Evolutionary conservation across 768 basidiomycete species (phyloP).

Genomic region (Tylopilus felleus): DNA sequence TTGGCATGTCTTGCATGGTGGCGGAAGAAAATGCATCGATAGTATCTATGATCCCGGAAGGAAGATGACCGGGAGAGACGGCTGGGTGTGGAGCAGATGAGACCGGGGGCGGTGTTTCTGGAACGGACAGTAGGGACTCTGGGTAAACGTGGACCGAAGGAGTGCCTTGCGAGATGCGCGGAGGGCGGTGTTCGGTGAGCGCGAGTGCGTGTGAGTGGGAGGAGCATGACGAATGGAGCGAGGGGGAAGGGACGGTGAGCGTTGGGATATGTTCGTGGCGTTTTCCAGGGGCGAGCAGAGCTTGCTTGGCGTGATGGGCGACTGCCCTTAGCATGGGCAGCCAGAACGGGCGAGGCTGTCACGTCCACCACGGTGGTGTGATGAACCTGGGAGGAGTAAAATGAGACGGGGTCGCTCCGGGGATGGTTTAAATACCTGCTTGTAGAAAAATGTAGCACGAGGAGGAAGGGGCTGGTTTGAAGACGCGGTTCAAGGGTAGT

Average conservation of each 20-base stretch:
- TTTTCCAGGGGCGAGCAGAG: conserved; percentile 23
- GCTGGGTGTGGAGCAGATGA: not conserved
- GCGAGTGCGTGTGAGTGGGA: conserved; percentile 16
- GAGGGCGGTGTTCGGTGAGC: conserved; percentile 8
- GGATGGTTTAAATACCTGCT: too few species aligned
- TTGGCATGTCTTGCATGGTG: conserved; percentile 8
- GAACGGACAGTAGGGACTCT: not conserved
- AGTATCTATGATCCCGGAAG: conserved; percentile 22
- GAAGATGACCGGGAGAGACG: conserved; percentile 16
- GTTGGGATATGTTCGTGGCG: conserved; percentile 9
- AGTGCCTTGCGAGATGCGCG: conserved; percentile 3
- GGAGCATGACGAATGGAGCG: conserved; percentile 25
- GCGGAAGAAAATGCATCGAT: conserved; percentile 26
- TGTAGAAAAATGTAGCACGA: too few species aligned
- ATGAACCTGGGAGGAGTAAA: too few species aligned
- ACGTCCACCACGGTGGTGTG: too few species aligned
- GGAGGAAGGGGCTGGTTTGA: too few species aligned
- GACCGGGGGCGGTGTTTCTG: not conserved
- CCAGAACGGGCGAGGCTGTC: conserved; percentile 38
- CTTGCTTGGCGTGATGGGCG: conserved; percentile 48
- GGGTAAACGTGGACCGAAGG: conserved; percentile 3
- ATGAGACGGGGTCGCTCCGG: not conserved
- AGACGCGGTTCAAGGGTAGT: too few species aligned
- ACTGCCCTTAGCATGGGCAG: conserved; percentile 76
- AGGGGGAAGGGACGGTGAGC: not conserved